Evolutionary conservation across 225 moss, liverwort and hornwort species (phyloP).

Genomic region (Antitrichia curtipendula): DNA sequence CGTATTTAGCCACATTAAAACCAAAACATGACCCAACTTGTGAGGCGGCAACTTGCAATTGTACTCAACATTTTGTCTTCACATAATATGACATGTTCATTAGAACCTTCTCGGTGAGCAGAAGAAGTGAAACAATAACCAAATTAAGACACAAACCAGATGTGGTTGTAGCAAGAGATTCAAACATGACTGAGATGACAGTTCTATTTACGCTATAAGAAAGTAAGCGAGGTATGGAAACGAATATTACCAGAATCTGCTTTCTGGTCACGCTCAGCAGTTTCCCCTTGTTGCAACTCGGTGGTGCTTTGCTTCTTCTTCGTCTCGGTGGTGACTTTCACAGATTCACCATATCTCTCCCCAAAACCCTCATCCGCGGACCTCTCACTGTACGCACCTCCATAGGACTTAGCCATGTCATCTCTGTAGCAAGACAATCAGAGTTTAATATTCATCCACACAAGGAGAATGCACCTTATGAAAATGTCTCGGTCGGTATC

Average conservation of each 20-base stretch:
- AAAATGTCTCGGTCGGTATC: background rate
- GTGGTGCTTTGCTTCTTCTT: background rate
- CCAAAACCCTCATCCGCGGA: slow-evolving; percentile 34
- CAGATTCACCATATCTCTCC: slow-evolving; percentile 33
- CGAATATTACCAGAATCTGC: slow-evolving; percentile 3
- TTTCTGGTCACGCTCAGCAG: slow-evolving; percentile 12
- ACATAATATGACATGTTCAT: background rate
- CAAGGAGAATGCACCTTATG: background rate
- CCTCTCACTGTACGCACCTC: slow-evolving; percentile 19
- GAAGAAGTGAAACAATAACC: background rate
- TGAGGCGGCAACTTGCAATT: background rate
- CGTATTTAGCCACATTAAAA: background rate
- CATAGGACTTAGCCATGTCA: slow-evolving; percentile 26
- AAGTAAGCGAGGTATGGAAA: background rate
- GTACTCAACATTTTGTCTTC: background rate
- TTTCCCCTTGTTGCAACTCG: slow-evolving; percentile 21
- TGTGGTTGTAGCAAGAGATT: background rate
- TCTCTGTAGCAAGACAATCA: background rate
- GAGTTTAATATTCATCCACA: background rate
- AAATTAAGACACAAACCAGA: background rate
- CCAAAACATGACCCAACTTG: background rate
- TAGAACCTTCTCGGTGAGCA: background rate
- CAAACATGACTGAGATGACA: background rate
- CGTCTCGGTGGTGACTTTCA: background rate
- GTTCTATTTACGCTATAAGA: background rate